These are phyloP conservation scores for Tinospora cordifolia DNA, from an alignment of 164 flowering plant species.

Conservation along the genomic window DNA sequence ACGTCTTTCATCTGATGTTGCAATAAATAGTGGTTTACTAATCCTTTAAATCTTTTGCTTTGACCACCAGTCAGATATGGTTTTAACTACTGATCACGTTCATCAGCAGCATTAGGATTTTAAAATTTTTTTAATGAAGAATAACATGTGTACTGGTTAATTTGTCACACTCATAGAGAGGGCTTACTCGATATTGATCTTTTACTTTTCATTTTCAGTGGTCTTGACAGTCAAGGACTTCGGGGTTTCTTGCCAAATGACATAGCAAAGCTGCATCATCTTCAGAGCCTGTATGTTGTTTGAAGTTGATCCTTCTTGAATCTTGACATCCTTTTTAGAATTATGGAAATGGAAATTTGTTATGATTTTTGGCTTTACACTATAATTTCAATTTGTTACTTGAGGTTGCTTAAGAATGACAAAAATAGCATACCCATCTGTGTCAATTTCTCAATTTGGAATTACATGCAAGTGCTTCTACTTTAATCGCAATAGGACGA, in stretches of 20 bases:
- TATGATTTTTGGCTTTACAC: not conserved
- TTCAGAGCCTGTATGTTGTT: conserved; percentile 71
- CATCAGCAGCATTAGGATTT: not conserved
- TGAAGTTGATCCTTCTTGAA: not conserved
- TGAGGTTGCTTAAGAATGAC: not conserved
- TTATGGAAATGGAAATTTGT: conserved; percentile 5
- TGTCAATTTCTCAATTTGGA: no score
- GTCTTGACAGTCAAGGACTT: conserved; percentile 90
- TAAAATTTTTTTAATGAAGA: not conserved
- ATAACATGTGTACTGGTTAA: not conserved
- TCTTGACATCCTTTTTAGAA: not conserved
- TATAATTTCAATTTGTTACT: not conserved
- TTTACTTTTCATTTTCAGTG: conserved; percentile 35
- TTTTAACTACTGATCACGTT: not conserved
- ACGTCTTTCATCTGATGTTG: not conserved
- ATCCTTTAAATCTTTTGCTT: not conserved
- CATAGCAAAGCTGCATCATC: conserved; percentile 57
- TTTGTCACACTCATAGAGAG: not conserved
- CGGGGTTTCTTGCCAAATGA: conserved; percentile 76
- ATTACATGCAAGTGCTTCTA: no score
- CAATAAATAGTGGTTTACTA: not conserved
- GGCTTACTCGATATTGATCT: not conserved
- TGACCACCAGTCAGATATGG: not conserved
- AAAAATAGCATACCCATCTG: no score
- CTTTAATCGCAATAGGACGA: not conserved